Evolutionary conservation across 345 rosid genomes (phyloP).

Genomic region (Rhizophora mangle): DNA sequence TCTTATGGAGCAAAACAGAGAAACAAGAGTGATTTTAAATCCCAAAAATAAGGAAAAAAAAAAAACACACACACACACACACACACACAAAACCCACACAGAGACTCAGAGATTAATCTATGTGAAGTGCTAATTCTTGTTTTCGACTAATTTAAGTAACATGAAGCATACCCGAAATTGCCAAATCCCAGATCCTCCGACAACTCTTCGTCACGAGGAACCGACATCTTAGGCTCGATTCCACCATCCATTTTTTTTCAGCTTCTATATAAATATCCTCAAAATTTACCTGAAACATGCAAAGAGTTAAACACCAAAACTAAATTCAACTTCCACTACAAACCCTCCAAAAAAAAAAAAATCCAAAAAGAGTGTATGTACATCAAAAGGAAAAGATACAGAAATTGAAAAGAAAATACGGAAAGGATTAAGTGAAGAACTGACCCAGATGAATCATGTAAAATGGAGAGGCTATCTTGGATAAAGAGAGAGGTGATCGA

Average conservation of each 20-base stretch:
- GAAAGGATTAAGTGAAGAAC: not conserved
- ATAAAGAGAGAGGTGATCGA: no score
- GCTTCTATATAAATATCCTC: not conserved
- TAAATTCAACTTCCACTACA: not conserved
- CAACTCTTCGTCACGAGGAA: constrained; percentile 3
- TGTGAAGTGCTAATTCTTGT: not conserved
- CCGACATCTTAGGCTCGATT: constrained; percentile 7
- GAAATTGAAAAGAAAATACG: not conserved
- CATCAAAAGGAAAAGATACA: not conserved
- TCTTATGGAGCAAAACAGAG: constrained; percentile 19
- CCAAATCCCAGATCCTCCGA: constrained; percentile 18
- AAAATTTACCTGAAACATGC: constrained; percentile 14
- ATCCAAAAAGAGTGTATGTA: not conserved
- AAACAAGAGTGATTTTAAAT: not conserved
- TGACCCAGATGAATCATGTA: not conserved
- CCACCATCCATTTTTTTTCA: constrained; percentile 12
- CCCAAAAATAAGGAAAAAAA: not conserved
- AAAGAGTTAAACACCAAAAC: not conserved
- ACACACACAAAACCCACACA: no score
- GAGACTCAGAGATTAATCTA: not conserved
- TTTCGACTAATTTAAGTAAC: not conserved
- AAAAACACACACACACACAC: not conserved
- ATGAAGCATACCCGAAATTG: constrained; percentile 27
- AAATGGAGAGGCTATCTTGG: no score
- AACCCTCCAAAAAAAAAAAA: not conserved